phyloP scores from a whole-genome alignment of 495 filamentous ascomycete genomes.

The Cenococcum geophilum region DNA sequence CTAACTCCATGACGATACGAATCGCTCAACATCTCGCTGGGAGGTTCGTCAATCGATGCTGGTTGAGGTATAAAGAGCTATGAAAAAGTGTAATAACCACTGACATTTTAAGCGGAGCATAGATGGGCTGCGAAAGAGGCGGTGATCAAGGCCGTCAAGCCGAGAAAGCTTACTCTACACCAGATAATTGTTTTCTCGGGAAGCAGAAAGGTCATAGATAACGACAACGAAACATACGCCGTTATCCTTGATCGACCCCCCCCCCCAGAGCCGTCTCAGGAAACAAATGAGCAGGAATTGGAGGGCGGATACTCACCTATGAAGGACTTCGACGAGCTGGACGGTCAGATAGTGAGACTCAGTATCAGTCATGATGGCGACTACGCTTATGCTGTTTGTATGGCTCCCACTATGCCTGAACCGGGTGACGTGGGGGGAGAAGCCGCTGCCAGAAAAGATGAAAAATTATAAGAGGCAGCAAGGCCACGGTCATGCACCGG shows the following conservation, averaged over 20 bases:
- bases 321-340: background rate
- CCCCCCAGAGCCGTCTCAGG: no score
- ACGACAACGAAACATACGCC: no score
- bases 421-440: background rate
- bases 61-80: background rate
- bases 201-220: no score
- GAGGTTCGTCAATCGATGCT: background rate
- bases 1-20: background rate
- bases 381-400: slow-evolving; percentile 2
- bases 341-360: background rate
- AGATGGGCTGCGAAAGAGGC: slow-evolving; percentile 13
- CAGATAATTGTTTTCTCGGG: background rate
- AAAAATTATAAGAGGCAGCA: background rate
- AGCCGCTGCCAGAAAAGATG: background rate
- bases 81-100: background rate
- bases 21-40: slow-evolving; percentile 1
- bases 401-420: background rate
- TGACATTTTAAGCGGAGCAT: background rate
- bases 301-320: background rate
- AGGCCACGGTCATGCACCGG: no score
- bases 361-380: slow-evolving; percentile 10
- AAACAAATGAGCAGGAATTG: background rate
- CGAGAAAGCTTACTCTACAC: background rate
- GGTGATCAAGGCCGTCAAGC: slow-evolving; percentile 7
- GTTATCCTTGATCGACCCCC: no score